phyloP scores from a whole-genome alignment of 176 grass and related monocot species.

The Paspalum notatum region DNA sequence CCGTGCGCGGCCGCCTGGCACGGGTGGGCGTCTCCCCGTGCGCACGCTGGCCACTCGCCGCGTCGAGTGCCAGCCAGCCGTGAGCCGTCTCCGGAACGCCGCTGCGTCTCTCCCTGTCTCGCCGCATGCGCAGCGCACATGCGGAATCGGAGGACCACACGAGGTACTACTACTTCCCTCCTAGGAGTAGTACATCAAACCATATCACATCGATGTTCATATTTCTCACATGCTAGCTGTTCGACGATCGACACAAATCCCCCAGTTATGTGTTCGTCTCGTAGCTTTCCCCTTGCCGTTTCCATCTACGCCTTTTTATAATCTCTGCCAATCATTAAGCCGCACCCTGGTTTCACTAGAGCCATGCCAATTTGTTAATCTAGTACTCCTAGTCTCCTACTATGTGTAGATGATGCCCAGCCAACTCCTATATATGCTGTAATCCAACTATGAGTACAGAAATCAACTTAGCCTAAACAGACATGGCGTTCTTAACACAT shows the following conservation, averaged over 20 bases:
- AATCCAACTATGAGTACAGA: too few relatives aligned
- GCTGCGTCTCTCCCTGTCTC: too few relatives aligned
- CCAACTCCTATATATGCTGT: too few relatives aligned
- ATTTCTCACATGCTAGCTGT: neutral
- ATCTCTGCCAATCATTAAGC: neutral
- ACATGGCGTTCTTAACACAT: too few relatives aligned
- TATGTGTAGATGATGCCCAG: too few relatives aligned
- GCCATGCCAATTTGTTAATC: too few relatives aligned
- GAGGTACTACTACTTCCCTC: neutral
- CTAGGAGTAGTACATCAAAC: too few relatives aligned
- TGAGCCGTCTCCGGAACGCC: too few relatives aligned
- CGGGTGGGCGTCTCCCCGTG: neutral
- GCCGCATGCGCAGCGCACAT: neutral
- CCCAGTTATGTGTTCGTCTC: too few relatives aligned
- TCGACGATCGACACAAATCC: neutral
- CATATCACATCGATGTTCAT: neutral
- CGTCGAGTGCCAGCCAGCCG: neutral
- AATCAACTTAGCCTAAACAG: neutral
- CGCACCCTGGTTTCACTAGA: neutral
- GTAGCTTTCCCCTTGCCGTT: neutral
- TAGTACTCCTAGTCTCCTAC: too few relatives aligned
- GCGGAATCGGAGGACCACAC: neutral
- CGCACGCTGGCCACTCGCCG: neutral
- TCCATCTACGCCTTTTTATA: neutral
- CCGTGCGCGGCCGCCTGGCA: neutral